These are phyloP conservation scores for Leishmania mexicana DNA, from an alignment of 208 protist species.

Conservation along the genomic window DNA sequence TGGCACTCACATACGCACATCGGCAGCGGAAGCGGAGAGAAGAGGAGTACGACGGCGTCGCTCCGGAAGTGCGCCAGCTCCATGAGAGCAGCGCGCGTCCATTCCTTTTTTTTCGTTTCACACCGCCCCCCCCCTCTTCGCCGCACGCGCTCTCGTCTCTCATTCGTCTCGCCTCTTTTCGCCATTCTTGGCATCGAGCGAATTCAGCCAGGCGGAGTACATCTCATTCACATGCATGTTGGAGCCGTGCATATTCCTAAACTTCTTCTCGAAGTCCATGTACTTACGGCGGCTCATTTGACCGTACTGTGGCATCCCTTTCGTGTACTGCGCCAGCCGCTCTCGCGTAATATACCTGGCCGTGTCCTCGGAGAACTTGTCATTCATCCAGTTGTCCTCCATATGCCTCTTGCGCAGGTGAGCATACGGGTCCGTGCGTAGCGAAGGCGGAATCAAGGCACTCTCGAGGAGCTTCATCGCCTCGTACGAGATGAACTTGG, in stretches of 20 bases:
- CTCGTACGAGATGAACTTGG: slow-evolving; percentile 90
- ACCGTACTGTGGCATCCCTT: slow-evolving; percentile 79
- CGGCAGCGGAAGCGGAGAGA: neutral
- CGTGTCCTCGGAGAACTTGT: slow-evolving; percentile 83
- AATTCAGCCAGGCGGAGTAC: slow-evolving; percentile 83
- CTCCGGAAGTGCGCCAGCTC: neutral
- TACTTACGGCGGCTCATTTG: slow-evolving; percentile 71
- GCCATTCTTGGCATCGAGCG: slow-evolving; percentile 15
- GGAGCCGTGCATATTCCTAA: slow-evolving; percentile 49
- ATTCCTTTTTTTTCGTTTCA: neutral
- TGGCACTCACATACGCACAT: neutral
- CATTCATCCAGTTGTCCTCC: slow-evolving; percentile 93
- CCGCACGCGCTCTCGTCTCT: neutral
- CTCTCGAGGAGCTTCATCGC: slow-evolving; percentile 84
- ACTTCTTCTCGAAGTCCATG: slow-evolving; percentile 79
- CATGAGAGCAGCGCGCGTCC: neutral
- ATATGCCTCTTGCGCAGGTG: slow-evolving; percentile 90
- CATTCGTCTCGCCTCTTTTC: neutral
- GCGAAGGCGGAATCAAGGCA: slow-evolving; percentile 79
- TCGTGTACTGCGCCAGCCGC: slow-evolving; percentile 77
- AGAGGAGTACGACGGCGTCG: neutral
- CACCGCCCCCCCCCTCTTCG: neutral
- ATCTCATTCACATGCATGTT: slow-evolving; percentile 81
- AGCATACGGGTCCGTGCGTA: slow-evolving; percentile 81
- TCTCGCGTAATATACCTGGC: slow-evolving; percentile 76